Conservation (phyloP, 2,329 filamentous ascomycete genomes). For the Tolypocladium amazonense region DNA sequence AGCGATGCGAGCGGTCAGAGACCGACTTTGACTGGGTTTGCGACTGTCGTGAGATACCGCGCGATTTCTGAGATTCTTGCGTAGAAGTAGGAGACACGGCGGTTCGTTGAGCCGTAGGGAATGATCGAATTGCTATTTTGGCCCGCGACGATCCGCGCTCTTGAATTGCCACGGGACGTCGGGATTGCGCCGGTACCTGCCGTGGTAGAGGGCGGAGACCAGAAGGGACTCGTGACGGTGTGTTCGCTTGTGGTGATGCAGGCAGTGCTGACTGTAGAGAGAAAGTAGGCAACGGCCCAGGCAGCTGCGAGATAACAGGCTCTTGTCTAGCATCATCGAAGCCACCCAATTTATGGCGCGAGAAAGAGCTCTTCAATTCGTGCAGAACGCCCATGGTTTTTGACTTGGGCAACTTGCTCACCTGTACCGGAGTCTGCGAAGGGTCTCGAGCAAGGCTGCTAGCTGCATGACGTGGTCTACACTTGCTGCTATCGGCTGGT, state of each 20-base stretch:
- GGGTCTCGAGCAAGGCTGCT: neutral
- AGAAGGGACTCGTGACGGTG: neutral
- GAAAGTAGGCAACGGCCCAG: neutral
- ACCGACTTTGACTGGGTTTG: neutral
- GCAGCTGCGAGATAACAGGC: neutral
- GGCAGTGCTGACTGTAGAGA: neutral
- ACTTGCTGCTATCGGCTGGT: constrained; percentile 14
- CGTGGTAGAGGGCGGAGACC: neutral
- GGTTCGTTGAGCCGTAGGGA: neutral
- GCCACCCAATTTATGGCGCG: constrained; percentile 17
- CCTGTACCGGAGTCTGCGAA: neutral
- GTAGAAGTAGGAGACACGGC: neutral
- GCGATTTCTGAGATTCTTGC: neutral
- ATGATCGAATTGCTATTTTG: neutral
- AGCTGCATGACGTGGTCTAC: constrained; percentile 8
- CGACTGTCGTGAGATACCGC: neutral
- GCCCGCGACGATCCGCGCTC: neutral
- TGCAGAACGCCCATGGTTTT: constrained; percentile 33
- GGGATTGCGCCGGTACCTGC: neutral
- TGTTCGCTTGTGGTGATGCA: neutral
- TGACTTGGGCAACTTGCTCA: constrained; percentile 29
- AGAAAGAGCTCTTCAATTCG: constrained; percentile 33
- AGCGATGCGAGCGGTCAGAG: neutral
- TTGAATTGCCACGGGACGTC: neutral
- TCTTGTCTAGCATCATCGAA: neutral